These are phyloP conservation scores for Boletus tylopilopsis DNA, from an alignment of 768 basidiomycete species.

Conservation along the genomic window DNA sequence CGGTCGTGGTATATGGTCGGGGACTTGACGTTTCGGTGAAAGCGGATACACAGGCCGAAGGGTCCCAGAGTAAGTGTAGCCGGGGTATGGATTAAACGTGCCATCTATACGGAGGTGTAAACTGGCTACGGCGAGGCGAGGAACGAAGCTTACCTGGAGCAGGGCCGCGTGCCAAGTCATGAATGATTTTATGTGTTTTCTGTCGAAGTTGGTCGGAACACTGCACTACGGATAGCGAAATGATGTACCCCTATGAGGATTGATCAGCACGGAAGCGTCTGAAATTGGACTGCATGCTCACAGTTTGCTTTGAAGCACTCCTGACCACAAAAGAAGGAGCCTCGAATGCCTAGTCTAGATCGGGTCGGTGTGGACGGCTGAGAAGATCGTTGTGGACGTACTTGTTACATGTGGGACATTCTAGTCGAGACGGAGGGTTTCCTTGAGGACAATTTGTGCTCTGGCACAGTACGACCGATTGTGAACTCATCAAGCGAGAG, in stretches of 20 bases:
- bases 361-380: slow-evolving; percentile 8
- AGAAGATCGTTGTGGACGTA: slow-evolving; percentile 33
- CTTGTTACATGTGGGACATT: slow-evolving; percentile 95
- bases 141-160: slow-evolving; percentile 7
- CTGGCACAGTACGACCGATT: slow-evolving; percentile 51
- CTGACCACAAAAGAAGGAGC: slow-evolving; percentile 91
- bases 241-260: slow-evolving; percentile 23
- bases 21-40: slow-evolving; percentile 70
- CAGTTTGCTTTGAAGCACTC: slow-evolving; percentile 96
- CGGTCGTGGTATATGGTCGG: slow-evolving; percentile 79
- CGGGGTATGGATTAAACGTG: slow-evolving; percentile 76
- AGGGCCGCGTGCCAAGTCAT: slow-evolving; percentile 50
- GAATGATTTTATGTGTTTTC: slow-evolving; percentile 82
- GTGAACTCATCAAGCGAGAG: slow-evolving; percentile 34
- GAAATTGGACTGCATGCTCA: slow-evolving; percentile 40
- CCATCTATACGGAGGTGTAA: slow-evolving; percentile 47
- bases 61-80: slow-evolving; percentile 73
- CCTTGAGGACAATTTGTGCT: slow-evolving; percentile 71
- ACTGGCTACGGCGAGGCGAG: background rate
- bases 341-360: slow-evolving; percentile 69
- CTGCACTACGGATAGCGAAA: background rate
- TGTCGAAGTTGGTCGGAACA: slow-evolving; percentile 26
- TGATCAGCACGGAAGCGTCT: background rate
- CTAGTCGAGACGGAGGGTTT: slow-evolving; percentile 79
- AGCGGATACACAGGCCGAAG: slow-evolving; percentile 87